phyloP scores from a whole-genome alignment of 768 basidiomycete genomes.

The Tephrocybe rancida region DNA sequence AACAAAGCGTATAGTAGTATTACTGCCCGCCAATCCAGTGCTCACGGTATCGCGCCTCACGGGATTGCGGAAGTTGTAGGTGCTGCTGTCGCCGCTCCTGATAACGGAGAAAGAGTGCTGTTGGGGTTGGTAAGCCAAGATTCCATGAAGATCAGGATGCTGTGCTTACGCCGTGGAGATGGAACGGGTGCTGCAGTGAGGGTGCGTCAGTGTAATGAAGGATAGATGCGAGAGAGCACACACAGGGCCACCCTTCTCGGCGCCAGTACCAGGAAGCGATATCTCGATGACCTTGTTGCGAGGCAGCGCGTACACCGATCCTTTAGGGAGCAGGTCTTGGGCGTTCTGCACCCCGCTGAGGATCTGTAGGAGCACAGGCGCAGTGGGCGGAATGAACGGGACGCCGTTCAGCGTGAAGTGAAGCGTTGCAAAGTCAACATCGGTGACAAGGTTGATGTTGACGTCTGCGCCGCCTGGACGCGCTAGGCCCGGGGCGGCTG shows the following conservation, averaged over 20 bases:
- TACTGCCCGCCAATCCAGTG: too few species aligned
- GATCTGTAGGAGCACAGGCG: constrained; percentile 60
- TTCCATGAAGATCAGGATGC: too few species aligned
- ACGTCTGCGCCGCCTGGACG: constrained; percentile 24
- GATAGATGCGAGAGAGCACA: background rate
- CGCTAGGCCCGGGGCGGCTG: constrained; percentile 9
- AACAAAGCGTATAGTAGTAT: too few species aligned
- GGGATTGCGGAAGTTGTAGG: too few species aligned
- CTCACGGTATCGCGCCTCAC: too few species aligned
- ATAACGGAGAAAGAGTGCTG: background rate
- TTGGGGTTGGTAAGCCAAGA: background rate
- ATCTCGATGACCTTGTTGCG: constrained; percentile 46
- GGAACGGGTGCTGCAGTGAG: constrained; percentile 23
- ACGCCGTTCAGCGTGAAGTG: constrained; percentile 32
- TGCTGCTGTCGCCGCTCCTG: background rate
- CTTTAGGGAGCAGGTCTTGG: constrained; percentile 45
- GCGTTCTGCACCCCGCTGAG: constrained; percentile 52
- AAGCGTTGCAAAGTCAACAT: constrained; percentile 12
- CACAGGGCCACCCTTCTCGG: constrained; percentile 33
- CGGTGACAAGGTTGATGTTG: constrained; percentile 17
- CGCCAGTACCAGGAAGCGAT: constrained; percentile 34
- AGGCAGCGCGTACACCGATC: constrained; percentile 47
- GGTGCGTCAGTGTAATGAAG: constrained; percentile 4
- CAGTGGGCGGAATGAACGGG: constrained; percentile 35
- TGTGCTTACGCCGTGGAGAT: constrained; percentile 31